Conservation (phyloP, 805 yeast genomes). For the Osmozyma mogii region DNA sequence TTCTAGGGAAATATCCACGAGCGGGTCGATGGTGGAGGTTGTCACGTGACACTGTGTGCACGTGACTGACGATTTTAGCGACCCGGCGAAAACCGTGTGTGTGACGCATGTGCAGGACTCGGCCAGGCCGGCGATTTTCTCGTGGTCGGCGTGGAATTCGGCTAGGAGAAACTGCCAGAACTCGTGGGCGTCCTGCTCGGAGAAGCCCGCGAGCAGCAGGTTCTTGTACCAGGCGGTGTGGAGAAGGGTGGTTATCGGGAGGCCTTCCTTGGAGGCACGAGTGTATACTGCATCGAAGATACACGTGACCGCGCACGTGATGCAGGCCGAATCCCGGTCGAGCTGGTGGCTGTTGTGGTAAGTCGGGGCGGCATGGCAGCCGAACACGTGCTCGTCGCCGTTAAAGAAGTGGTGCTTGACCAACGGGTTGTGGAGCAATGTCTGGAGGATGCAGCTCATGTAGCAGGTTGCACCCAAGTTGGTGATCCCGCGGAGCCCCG, state of each 20-base stretch:
- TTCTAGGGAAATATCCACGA: conserved; percentile 82
- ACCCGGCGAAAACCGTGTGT: conserved; percentile 79
- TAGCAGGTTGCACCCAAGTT: conserved; percentile 97
- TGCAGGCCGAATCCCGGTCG: conserved; percentile 42
- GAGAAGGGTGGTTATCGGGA: conserved; percentile 73
- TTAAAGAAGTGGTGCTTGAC: conserved; percentile 69
- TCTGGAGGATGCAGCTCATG: conserved; percentile 89
- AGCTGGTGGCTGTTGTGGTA: conserved; percentile 14
- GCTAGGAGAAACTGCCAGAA: conserved; percentile 88
- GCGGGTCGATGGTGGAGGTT: conserved; percentile 76
- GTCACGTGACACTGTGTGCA: conserved; percentile 62
- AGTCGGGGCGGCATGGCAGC: conserved; percentile 35
- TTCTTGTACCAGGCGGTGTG: conserved; percentile 86
- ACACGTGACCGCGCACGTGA: conserved; percentile 79
- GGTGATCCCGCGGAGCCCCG: conserved; percentile 83
- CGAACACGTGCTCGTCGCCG: conserved; percentile 54
- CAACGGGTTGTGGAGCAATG: conserved; percentile 84
- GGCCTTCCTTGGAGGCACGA: conserved; percentile 52
- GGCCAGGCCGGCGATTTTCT: conserved; percentile 10
- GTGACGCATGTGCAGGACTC: conserved; percentile 64
- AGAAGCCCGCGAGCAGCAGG: conserved; percentile 83
- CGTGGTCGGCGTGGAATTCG: conserved; percentile 60
- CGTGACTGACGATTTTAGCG: conserved; percentile 66
- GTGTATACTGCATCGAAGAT: conserved; percentile 72
- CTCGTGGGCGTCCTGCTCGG: conserved; percentile 98